Evolutionary conservation across 2,329 filamentous ascomycete species (phyloP).

Genomic region (Beauveria sp.): DNA sequence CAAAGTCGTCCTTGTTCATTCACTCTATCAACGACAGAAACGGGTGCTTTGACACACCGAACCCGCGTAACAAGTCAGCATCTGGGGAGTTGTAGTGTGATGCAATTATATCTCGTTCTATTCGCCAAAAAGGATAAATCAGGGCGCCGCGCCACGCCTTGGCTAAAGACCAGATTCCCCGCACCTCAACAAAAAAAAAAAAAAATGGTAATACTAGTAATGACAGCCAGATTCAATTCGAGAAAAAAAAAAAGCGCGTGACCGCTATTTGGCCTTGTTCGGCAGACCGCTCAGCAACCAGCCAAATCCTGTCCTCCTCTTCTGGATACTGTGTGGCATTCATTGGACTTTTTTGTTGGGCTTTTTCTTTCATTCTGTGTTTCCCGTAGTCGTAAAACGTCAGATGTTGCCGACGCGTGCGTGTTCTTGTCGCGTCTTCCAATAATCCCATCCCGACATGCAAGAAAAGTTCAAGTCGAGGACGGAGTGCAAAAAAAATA

Average conservation of each 20-base stretch:
- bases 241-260: not conserved
- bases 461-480: not conserved
- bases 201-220: not conserved
- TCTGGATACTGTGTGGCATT: not conserved
- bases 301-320: not conserved
- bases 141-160: not conserved
- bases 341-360: not conserved
- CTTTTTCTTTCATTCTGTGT: not conserved
- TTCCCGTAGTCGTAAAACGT: conserved; percentile 2
- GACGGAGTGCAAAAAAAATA: not conserved
- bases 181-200: not conserved
- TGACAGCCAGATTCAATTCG: not conserved
- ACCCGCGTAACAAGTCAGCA: not conserved
- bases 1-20: too few species aligned
- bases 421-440: not conserved
- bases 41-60: not conserved
- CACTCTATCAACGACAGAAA: too few species aligned
- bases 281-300: not conserved
- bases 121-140: not conserved
- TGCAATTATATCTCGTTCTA: not conserved
- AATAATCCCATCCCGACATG: not conserved
- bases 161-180: not conserved
- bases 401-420: not conserved
- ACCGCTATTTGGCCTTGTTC: not conserved
- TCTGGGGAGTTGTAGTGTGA: not conserved